These are phyloP conservation scores for Xylariaceae sp. DNA, from an alignment of 2,329 filamentous ascomycete genomes.

Conservation along the genomic window DNA sequence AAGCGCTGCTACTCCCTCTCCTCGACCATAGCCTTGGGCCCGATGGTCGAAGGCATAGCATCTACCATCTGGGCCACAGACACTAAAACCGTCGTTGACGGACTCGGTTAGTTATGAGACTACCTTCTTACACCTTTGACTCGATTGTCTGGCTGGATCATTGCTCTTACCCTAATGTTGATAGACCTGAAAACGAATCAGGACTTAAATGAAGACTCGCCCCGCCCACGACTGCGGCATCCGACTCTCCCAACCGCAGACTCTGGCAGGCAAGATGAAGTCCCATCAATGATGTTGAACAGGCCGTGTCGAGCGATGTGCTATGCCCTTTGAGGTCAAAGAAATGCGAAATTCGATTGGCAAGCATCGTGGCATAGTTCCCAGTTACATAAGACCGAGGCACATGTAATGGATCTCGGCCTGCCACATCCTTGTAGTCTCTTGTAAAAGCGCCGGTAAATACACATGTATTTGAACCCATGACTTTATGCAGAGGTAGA, in stretches of 20 bases:
- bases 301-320: conserved; percentile 15
- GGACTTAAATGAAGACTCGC: conserved; percentile 1
- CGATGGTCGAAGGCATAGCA: conserved; percentile 18
- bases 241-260: conserved; percentile 7
- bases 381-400: conserved; percentile 2
- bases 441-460: conserved; percentile 19
- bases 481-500: conserved; percentile 13
- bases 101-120: no score
- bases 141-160: no score
- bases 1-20: conserved; percentile 19
- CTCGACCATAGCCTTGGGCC: conserved; percentile 29
- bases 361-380: conserved; percentile 10
- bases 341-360: conserved; percentile 19
- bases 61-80: conserved; percentile 14
- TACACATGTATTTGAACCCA: conserved; percentile 24
- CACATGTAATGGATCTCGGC: background rate
- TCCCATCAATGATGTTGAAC: conserved; percentile 7
- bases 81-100: no score
- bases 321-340: conserved; percentile 18
- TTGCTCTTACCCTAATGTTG: conserved; percentile 10
- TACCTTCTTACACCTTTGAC: no score
- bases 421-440: conserved; percentile 14
- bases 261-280: conserved; percentile 14
- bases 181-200: conserved; percentile 8
- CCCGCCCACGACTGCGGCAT: conserved; percentile 12